Evolutionary conservation across 2,329 filamentous ascomycete genomes (phyloP), one percentile per base, ranked within the genome.

Genomic region (Bipolaris sorokiniana): DNA sequence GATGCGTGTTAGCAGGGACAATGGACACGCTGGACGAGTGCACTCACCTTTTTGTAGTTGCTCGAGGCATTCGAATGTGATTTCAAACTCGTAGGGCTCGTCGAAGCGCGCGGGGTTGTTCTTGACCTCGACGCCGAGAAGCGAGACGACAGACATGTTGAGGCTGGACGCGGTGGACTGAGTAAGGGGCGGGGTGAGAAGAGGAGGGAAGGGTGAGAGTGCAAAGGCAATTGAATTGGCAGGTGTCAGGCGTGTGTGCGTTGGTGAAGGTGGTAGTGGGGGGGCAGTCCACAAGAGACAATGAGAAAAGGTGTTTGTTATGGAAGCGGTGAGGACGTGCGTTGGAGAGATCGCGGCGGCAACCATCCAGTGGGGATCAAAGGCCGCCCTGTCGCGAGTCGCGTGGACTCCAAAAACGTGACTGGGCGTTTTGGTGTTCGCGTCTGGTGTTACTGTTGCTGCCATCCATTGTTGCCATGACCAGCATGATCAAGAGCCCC

Each of bases 61-160:
- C 82, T 99, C 95, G 22, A 98, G 87, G 73, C 95, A 98, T 80
- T 99, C 95, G 63, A 99, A 99, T 16, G 95, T 99, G 77, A 99
- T 98, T 80, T 99, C 94, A 69, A 99, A 97, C 78, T 95, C 88
- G 78, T 99, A 99, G 52, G 92, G 88, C 76, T 94, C 90, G 70
- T 88, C 90, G 81, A 99, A 98, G 69, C 90, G 88, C 72, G 95
- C 93, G 73, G 95, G 95, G 82, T 99, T 99, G 86, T 99, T 98
- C 77, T 92, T 84, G 69, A 99, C 91, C 79, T 95, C 91, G 72
- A 99, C 95, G 74, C 94, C 94, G 67, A 99, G 87, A 58, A 99
- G 88, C 68, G 93, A 96, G 64, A 99, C 93, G 75, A 97, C 91
- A 75, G 95, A 97, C 95, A 97, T 97, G 66, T 75, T 85, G 81